Base-by-base conservation (phyloP, 805 yeast genomes). In the Zygotorulaspora florentina region DNA sequence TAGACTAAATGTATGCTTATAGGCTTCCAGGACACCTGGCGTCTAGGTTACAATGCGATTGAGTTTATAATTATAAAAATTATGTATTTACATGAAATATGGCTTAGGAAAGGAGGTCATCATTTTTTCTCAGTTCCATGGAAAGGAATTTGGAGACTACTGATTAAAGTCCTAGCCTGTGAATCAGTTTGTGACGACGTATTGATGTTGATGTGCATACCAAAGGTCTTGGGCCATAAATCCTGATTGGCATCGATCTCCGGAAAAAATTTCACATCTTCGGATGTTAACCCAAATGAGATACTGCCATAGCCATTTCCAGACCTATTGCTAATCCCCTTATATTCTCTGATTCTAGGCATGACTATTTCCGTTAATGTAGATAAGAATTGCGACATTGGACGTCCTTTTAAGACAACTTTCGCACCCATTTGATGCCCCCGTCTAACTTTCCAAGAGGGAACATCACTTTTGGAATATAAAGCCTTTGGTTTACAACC, bases 401-500 rank as follows among this genome's bases (percentile, higher is more conserved):
- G 85, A 54, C 82, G 76, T 38, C 97, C 99, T 27, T 72, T 72
- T 45, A 95, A 70, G 47, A 76, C 79, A 11, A 83, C 83, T 61
- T 86, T 85, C 44, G 95, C 96, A 43, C 99, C 99, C 80, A 95
- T 85, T 41, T 83, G 83, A 74, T 80, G 83, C 33, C 96, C 96
- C 40, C 81, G 81, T 66, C 97, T 81, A 44, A 90, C 75, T 55
- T 82, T 81, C 96, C 96, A 90, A 38, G 79, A 76, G 43, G 90
- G 84, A 28, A 87, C 86, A 67, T 88, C 88, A 8, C 87, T 75
- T 60, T 79, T 85, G 35, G 95, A 84, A 61, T 72, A 85, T 13
- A 88, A 71, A 18, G 84, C 76, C 50, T 73, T 70, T 31, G 97
- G 89, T 65, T 88, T 87, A 50, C 76, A 80, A 50, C 96, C 96